Conservation (phyloP, 176 grass and related monocot genomes). For the Hyparrhenia diplandra region DNA sequence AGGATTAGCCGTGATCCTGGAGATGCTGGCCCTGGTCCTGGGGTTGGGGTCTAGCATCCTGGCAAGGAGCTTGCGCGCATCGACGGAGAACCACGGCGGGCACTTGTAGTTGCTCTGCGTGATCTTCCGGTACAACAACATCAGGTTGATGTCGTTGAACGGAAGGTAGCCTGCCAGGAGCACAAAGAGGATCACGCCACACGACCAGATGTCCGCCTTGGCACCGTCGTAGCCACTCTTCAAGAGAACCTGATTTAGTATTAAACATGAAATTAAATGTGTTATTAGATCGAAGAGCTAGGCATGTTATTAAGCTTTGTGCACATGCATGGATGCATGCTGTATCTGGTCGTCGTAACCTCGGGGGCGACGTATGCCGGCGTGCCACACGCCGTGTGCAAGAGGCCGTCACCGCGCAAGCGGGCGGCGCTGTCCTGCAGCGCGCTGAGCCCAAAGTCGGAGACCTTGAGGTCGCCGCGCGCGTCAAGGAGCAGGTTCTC, state of each 20-base stretch:
- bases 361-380: constrained; percentile 91
- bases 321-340: background rate
- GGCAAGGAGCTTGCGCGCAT: constrained; percentile 52
- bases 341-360: background rate
- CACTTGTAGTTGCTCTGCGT: constrained; percentile 65
- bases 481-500: constrained; percentile 93
- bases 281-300: too few relatives aligned
- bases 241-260: constrained; percentile 41
- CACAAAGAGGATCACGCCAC: constrained; percentile 83
- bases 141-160: constrained; percentile 64
- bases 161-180: constrained; percentile 75
- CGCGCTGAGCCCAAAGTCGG: constrained; percentile 85
- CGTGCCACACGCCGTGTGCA: constrained; percentile 91
- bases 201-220: constrained; percentile 84
- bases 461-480: constrained; percentile 80
- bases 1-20: constrained; percentile 49
- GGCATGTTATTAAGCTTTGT: too few relatives aligned
- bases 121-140: constrained; percentile 69
- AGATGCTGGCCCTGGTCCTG: constrained; percentile 56
- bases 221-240: constrained; percentile 72
- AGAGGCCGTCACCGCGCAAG: constrained; percentile 51
- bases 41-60: constrained; percentile 78
- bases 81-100: constrained; percentile 83
- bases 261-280: background rate
- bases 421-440: constrained; percentile 25